Evolutionary conservation across 345 rosid species (phyloP).

Genomic region (Citrus medica): DNA sequence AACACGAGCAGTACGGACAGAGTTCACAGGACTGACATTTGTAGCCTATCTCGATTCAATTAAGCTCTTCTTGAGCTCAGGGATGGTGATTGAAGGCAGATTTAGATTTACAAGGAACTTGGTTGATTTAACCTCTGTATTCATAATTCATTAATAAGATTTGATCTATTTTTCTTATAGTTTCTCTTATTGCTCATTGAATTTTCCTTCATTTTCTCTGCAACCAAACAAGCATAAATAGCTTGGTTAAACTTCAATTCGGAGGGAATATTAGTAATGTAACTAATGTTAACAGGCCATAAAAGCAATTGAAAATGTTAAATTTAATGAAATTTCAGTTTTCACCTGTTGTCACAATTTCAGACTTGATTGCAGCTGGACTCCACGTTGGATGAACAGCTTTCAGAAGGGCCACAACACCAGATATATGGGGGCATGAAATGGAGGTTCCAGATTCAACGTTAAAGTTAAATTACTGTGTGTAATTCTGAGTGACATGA

Average conservation of each 20-base stretch:
- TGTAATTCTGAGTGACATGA: background rate
- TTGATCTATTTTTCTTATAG: no score
- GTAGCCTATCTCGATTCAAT: slow-evolving; percentile 55
- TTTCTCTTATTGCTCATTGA: no score
- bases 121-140: no score
- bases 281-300: background rate
- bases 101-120: slow-evolving; percentile 48
- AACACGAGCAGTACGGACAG: slow-evolving; percentile 42
- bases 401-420: slow-evolving; percentile 48
- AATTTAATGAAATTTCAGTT: background rate
- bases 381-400: slow-evolving; percentile 48
- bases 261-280: background rate
- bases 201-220: no score
- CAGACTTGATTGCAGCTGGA: slow-evolving; percentile 55
- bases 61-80: slow-evolving; percentile 31
- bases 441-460: slow-evolving; percentile 59
- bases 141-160: no score
- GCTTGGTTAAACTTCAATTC: no score
- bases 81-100: slow-evolving; percentile 63
- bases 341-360: slow-evolving; percentile 48
- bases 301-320: background rate
- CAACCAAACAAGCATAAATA: no score
- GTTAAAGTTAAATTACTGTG: slow-evolving; percentile 24
- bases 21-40: slow-evolving; percentile 50
- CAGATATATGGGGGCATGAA: slow-evolving; percentile 56